Evolutionary conservation across 139 green algal species (phyloP).

Genomic region (Pleodorina starrii): DNA sequence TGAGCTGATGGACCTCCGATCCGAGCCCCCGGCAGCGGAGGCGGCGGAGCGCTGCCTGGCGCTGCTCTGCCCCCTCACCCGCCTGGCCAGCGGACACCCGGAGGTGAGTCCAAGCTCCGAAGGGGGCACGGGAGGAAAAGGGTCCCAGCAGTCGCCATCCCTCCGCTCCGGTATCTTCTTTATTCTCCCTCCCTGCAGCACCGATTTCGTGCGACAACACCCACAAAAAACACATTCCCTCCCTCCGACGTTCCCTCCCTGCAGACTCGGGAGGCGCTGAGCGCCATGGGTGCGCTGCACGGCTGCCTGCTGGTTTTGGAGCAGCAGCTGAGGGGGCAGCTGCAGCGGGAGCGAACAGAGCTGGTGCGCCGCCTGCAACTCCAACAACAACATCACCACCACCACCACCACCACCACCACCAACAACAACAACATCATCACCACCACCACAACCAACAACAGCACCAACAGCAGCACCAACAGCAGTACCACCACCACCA

Average conservation of each 20-base stretch:
- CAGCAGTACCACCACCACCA: too few species aligned
- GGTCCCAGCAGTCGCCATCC: too few species aligned
- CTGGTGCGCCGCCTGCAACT: background rate
- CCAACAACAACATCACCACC: background rate
- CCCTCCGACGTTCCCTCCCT: background rate
- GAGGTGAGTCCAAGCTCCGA: too few species aligned
- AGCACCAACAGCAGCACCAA: too few species aligned
- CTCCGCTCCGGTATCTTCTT: too few species aligned
- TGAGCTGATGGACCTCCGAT: constrained; percentile 1
- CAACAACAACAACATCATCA: too few species aligned
- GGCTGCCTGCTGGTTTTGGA: constrained; percentile 9
- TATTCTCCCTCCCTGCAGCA: too few species aligned
- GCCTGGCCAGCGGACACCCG: background rate
- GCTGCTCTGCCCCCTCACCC: background rate
- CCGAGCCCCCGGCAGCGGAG: background rate
- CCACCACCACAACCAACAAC: too few species aligned
- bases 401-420: too few species aligned
- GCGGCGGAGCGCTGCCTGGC: background rate
- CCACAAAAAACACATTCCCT: too few species aligned
- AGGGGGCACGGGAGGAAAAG: too few species aligned
- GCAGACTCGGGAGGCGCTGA: background rate
- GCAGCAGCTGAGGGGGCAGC: background rate
- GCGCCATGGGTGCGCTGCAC: constrained; percentile 5
- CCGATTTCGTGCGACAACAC: too few species aligned
- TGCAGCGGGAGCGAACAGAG: background rate